Conservation (phyloP, 768 basidiomycete species). For the Termitomyces titanicus region DNA sequence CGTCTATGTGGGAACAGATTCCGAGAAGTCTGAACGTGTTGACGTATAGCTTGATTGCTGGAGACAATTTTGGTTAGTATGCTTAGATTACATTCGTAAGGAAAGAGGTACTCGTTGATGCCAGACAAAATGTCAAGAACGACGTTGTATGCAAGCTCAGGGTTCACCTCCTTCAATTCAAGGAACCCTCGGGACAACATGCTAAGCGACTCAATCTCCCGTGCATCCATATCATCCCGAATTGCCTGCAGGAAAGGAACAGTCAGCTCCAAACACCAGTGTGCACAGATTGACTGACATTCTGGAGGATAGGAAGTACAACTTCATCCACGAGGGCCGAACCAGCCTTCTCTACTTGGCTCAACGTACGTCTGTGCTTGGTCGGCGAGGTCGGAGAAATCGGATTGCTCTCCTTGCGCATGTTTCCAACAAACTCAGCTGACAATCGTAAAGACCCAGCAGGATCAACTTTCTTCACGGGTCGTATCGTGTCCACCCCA, state of each 20-base stretch:
- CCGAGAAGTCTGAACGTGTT: constrained; percentile 79
- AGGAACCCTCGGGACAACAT: constrained; percentile 88
- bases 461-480: constrained; percentile 89
- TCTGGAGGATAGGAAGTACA: constrained; percentile 73
- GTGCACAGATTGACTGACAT: constrained; percentile 38
- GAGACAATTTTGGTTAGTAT: constrained; percentile 5
- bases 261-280: not conserved
- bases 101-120: constrained; percentile 77
- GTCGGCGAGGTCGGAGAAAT: constrained; percentile 50
- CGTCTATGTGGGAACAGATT: constrained; percentile 79
- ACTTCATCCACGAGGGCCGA: constrained; percentile 76
- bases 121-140: constrained; percentile 87
- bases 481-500: constrained; percentile 87
- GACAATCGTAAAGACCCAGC: constrained; percentile 73
- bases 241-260: constrained; percentile 45
- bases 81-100: not conserved
- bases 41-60: constrained; percentile 76
- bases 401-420: constrained; percentile 48
- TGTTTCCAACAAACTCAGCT: constrained; percentile 75
- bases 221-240: constrained; percentile 82
- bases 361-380: constrained; percentile 45
- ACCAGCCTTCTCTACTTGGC: constrained; percentile 65
- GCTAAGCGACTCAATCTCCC: constrained; percentile 84
- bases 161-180: constrained; percentile 79
- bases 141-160: constrained; percentile 82